Base-by-base conservation (phyloP, 371 early-diverging fungal species). In the Modicella reniformis region DNA sequence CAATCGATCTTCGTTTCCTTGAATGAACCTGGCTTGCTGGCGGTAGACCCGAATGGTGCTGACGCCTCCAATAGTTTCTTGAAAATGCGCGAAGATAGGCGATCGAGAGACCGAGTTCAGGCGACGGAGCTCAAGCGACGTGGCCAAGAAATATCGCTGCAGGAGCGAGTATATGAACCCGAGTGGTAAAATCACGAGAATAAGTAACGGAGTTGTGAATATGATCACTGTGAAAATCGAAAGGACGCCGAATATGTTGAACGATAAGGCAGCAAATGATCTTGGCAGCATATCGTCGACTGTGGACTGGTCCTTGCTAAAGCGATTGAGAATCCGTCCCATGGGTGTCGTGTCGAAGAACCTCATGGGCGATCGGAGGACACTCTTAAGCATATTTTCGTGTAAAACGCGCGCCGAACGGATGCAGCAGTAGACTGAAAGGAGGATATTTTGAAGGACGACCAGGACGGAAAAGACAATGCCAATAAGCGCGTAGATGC, bases 351-450 rank as follows among this genome's bases (percentile, higher is more conserved):
- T 50, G 28, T 50, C 28, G 13, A 50, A 50, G 17, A 50, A 50
- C 50, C 21, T 50, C 50, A 50, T 95, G 21, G 97, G 96, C 12
- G 95, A 92, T 10, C 88, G 86, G 49, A 84, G 50, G 19, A 82
- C 77, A 32, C 70, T 64, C 30, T 65, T 57, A 26, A 90, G 74
- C 90, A 90, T 90, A 21, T 86, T 75, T 5, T 84, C 62, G 21
- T 92, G 92, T 54, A 89, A 80, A 9, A 85, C 81, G 12, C 82
- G 84, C 19, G 91, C 90, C 0, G 91, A 92, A 17, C 92, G 86
- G 65, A 95, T 90, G 33, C 92, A 95, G 72, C 96, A 95, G 29
- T 82, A 82, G 1, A 95, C 89, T 92, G 92, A 95, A 3, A 93
- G 87, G 57, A 92, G 80, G 32, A 96, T 75, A 1, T 90, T 87